Conservation (phyloP, 2,329 filamentous ascomycete genomes). For the Knufia petricola region DNA sequence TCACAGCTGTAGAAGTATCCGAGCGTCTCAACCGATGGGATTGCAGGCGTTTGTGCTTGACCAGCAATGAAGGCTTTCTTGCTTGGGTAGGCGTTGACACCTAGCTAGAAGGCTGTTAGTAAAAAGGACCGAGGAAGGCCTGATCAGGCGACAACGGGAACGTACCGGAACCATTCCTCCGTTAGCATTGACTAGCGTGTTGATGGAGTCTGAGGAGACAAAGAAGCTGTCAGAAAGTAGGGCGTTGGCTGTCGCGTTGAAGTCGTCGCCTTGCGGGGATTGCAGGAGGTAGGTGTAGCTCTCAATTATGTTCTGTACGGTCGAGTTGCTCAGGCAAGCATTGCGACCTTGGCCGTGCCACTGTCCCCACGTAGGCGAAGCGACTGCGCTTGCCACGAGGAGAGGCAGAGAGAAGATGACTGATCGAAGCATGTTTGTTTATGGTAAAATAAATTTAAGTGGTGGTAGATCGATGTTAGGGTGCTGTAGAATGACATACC, state of each 20-base stretch:
- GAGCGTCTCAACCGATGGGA: constrained; percentile 13
- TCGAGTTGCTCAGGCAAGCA: constrained; percentile 10
- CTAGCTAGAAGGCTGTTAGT: constrained; percentile 10
- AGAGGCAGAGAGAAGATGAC: not conserved
- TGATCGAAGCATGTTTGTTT: constrained; percentile 3
- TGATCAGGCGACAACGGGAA: too few species aligned
- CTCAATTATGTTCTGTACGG: constrained; percentile 10
- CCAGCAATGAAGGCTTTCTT: constrained; percentile 17
- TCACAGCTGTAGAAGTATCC: constrained; percentile 15
- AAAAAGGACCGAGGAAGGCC: too few species aligned
- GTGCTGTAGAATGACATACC: too few species aligned
- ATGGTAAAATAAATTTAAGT: too few species aligned
- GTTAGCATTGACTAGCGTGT: constrained; percentile 11
- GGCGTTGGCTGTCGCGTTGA: constrained; percentile 15
- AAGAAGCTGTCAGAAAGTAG: constrained; percentile 16
- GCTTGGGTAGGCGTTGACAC: constrained; percentile 13
- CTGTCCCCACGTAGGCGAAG: constrained; percentile 1
- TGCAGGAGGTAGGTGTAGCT: constrained; percentile 18
- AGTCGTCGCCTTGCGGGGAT: constrained; percentile 12
- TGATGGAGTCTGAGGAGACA: constrained; percentile 18
- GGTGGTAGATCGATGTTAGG: too few species aligned
- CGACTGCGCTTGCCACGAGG: not conserved
- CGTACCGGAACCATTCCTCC: constrained; percentile 15
- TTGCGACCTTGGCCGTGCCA: constrained; percentile 2
- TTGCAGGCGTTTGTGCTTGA: constrained; percentile 12